Evolutionary conservation across 2,329 filamentous ascomycete genomes (phyloP).

Genomic region (Microsporum audouinii): DNA sequence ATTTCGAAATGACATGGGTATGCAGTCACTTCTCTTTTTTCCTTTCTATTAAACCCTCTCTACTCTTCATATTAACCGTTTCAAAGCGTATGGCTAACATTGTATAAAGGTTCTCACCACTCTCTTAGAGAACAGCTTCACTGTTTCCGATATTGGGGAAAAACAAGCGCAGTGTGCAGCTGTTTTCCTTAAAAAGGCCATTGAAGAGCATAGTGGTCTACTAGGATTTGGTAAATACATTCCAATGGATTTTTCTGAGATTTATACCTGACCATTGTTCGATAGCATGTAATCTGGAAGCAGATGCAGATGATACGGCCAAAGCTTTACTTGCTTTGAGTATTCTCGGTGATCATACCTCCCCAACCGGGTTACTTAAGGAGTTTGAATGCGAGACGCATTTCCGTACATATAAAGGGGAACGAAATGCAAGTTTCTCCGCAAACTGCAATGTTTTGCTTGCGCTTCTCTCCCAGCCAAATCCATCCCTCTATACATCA

Average conservation of each 20-base stretch:
- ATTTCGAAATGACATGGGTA: constrained; percentile 24
- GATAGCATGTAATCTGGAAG: neutral
- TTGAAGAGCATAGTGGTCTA: neutral
- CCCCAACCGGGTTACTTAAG: neutral
- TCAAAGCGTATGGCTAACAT: neutral
- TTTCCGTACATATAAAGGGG: constrained; percentile 24
- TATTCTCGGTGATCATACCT: neutral
- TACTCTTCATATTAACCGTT: neutral
- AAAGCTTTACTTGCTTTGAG: neutral
- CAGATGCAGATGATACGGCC: neutral
- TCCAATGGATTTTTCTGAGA: neutral
- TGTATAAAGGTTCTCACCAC: neutral
- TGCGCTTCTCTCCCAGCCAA: constrained; percentile 20
- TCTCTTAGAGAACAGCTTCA: neutral
- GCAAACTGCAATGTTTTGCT: constrained; percentile 28
- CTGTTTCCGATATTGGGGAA: neutral
- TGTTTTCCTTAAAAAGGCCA: neutral
- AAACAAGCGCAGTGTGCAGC: neutral
- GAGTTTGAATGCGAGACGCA: constrained; percentile 22
- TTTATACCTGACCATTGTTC: neutral
- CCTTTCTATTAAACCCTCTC: too few relatives aligned
- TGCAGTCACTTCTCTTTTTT: neutral
- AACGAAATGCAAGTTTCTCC: constrained; percentile 25
- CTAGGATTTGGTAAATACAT: neutral
- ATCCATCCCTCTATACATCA: constrained; percentile 10